A percentile compares a stretch with the other conserved stretches of the same genome.
phyloP scores from a whole-genome alignment of 1,139 yeast genomes.

The Sugiyamaella japonica region DNA sequence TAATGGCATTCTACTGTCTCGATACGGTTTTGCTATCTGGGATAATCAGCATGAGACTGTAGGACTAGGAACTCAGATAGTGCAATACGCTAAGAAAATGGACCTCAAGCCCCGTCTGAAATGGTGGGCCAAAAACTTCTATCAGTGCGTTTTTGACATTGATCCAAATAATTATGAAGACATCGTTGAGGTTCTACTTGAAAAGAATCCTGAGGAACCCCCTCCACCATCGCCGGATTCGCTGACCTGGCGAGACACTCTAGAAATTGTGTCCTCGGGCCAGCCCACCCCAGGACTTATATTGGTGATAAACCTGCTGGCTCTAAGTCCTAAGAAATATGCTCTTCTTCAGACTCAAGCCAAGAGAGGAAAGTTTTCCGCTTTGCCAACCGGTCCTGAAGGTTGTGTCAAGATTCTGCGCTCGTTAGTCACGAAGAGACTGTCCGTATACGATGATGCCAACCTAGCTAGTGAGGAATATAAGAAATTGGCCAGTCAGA shows the following conservation, averaged over 20 bases:
- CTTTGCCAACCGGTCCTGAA: conserved; percentile 22
- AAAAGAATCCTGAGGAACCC: conserved; percentile 13
- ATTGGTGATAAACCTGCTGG: conserved; percentile 42
- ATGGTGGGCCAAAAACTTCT: conserved; percentile 66
- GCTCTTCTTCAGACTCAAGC: conserved; percentile 27
- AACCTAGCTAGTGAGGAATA: conserved; percentile 35
- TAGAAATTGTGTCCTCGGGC: conserved; percentile 41
- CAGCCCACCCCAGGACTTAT: conserved; percentile 45
- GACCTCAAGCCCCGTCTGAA: conserved; percentile 49
- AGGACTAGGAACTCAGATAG: conserved; percentile 55
- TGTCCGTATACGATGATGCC: conserved; percentile 36
- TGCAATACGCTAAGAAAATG: conserved; percentile 44
- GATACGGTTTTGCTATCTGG: conserved; percentile 70
- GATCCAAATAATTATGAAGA: conserved; percentile 44
- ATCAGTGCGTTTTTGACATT: conserved; percentile 40
- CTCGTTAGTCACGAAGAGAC: conserved; percentile 29
- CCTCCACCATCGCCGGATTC: conserved; percentile 27
- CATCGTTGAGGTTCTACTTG: conserved; percentile 28
- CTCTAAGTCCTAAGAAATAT: conserved; percentile 34
- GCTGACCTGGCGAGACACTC: conserved; percentile 28
- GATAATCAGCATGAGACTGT: conserved; percentile 60
- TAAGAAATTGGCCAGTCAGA: conserved; percentile 25
- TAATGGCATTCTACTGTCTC: conserved; percentile 63
- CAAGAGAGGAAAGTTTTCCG: conserved; percentile 25
- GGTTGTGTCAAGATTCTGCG: conserved; percentile 25